Base-by-base conservation (phyloP, 768 basidiomycete genomes). In the Phlebiopsis flavidoalba region DNA sequence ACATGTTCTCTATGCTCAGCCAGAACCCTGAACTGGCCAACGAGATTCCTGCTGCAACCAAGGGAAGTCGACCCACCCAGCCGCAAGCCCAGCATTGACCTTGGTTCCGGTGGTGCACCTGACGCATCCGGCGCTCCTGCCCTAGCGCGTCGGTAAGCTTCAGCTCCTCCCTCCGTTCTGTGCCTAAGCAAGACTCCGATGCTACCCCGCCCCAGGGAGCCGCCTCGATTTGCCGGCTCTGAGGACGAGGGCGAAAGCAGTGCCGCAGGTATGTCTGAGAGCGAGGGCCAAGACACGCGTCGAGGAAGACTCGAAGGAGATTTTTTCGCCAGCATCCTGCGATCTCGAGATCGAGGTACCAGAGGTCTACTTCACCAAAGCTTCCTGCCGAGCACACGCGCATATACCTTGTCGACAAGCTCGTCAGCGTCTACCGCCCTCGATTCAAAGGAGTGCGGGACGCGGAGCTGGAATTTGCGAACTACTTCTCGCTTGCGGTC, bases 291-390 rank as follows among this genome's bases (percentile, higher is more conserved):
- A 81, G 73, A 83, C 84, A 71, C 91, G 88, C 79, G 88, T 96
- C 66, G 80, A 77, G 14, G 88, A 93, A 66, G 91, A 95, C 66
- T 75, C 78, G 59, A 93, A 91, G 74, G 93, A 98, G 77, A n/a
- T n/a, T 90, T 93, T 78, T 94, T 88, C 73, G n/a, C n/a, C n/a
- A 83, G 79, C 64, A 85, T 92, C 66, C 88, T n/a, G 91, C 65
- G 89, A 87, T 68, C 72, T 97, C 59, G 87, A 88, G 36, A n/a
- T n/a, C n/a, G 95, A 97, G 72, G 94, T n/a, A n/a, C n/a, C 91
- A 12, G 93, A 93, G 65, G 82, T 82, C 24, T 95, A 95, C 78
- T 94, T 96, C 76, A 79, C 83, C 53, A 81, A n/a, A 78, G 19
- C 79, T 98, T 26, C 87, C 93, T 6, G 72, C 80, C 24, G 79